Evolutionary conservation across 306 rosid species (phyloP).

Genomic region (Elaeagnus macrophylla): DNA sequence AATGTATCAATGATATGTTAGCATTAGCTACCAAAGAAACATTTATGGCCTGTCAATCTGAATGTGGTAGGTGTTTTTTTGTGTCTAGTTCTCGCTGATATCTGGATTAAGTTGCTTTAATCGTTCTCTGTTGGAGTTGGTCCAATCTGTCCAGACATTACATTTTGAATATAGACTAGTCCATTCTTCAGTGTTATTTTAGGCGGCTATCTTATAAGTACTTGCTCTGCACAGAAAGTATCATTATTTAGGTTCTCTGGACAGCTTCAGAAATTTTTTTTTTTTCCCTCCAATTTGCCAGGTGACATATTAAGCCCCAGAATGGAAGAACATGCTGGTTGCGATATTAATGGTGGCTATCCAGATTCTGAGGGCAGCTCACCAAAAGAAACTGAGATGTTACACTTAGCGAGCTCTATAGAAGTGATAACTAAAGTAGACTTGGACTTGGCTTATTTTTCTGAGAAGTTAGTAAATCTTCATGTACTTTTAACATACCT

Average conservation of each 20-base stretch:
- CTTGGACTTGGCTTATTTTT: conserved; percentile 68
- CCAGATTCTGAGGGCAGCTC: conserved; percentile 31
- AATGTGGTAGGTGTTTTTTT: too few relatives aligned
- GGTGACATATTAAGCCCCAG: conserved; percentile 18
- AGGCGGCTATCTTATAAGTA: too few relatives aligned
- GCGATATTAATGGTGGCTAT: conserved; percentile 21
- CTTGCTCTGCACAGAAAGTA: neutral
- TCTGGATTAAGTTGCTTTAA: too few relatives aligned
- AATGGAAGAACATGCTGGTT: conserved; percentile 42
- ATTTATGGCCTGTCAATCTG: too few relatives aligned
- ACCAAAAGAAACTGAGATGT: conserved; percentile 32
- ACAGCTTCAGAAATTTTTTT: conserved; percentile 3
- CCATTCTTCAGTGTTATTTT: too few relatives aligned
- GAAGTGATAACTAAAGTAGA: conserved; percentile 60
- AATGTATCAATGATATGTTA: too few relatives aligned
- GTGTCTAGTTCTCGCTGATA: too few relatives aligned
- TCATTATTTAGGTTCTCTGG: conserved; percentile 5
- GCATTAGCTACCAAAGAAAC: too few relatives aligned
- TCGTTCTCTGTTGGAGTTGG: too few relatives aligned
- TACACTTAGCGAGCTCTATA: conserved; percentile 43
- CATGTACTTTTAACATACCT: conserved; percentile 55
- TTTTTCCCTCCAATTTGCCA: conserved; percentile 19
- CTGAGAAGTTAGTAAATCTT: conserved; percentile 74
- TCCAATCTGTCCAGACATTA: too few relatives aligned
- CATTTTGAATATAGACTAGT: too few relatives aligned